These are phyloP conservation scores for Rhizoclosmatium sp. DNA, from an alignment of 192 early-diverging fungal genomes.

Conservation along the genomic window DNA sequence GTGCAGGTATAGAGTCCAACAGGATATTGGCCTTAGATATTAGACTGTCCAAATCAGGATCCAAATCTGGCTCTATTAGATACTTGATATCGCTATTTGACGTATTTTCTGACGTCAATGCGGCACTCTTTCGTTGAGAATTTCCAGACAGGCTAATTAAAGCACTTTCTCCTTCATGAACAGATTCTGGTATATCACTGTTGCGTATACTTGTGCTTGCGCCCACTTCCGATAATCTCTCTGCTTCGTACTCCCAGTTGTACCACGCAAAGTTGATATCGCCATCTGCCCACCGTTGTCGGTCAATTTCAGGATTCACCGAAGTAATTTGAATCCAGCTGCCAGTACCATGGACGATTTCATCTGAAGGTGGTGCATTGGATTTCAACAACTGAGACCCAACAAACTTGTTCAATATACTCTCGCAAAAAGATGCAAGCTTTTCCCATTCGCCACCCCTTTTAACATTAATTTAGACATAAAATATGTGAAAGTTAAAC, in stretches of 20 bases:
- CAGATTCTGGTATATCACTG: neutral
- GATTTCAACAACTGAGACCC: conserved; percentile 59
- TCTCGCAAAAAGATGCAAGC: conserved; percentile 72
- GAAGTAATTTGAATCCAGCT: conserved; percentile 73
- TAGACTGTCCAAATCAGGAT: conserved; percentile 36
- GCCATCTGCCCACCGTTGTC: conserved; percentile 41
- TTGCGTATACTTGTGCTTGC: neutral
- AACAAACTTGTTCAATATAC: conserved; percentile 71
- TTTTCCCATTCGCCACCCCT: conserved; percentile 74
- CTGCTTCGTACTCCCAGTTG: conserved; percentile 29
- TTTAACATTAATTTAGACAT: conserved; percentile 9
- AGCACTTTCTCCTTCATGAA: neutral
- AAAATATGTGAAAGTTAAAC: neutral
- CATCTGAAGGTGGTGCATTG: conserved; percentile 53
- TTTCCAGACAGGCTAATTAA: neutral
- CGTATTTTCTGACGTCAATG: neutral
- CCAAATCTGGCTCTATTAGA: conserved; percentile 53
- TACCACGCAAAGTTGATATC: conserved; percentile 41
- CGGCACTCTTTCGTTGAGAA: neutral
- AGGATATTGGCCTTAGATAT: conserved; percentile 17
- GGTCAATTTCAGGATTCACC: conserved; percentile 67
- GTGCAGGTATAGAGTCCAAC: conserved; percentile 47
- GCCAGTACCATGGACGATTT: conserved; percentile 62
- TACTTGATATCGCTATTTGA: conserved; percentile 31
- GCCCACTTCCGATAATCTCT: conserved; percentile 24